Evolutionary conservation across 2,329 filamentous ascomycete genomes (phyloP), one percentile per base, ranked within the genome.

Genomic region (Thelonectria discophora): DNA sequence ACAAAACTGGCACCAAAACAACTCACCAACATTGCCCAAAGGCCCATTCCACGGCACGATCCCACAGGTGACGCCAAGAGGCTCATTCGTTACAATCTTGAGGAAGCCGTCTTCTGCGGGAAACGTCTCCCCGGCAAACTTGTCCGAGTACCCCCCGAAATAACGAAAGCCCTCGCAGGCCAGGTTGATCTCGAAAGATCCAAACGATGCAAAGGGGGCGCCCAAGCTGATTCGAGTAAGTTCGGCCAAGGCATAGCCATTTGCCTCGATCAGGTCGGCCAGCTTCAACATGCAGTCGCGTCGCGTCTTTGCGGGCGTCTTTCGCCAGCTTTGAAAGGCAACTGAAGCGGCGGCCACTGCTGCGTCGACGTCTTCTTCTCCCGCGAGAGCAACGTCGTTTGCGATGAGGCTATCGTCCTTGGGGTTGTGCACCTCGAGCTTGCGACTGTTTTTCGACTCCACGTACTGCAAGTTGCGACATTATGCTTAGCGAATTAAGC

Each of bases 341-440:
- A 76, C 77, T 50, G 80, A 74, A 4, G 80, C 81, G 5, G 78
- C 78, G 7, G 73, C 76, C 5, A 84, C 80, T 9, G 81, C 81
- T 5, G 70, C 71, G 40, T 84, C 79, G n/a, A 84, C 80, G 65
- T 81, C 79, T 17, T 76, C 71, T 58, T 79, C 73, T 7, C 78
- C 79, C n/a, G 79, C 79, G 5, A 81, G 65, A 9, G 74, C 72
- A 13, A 86, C 78, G 45, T 84, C 78, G 60, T 83, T 75, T n/a
- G 81, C 78, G 2, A 86, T 77, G 10, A 84, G 69, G 3, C 79
- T 78, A 54, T 79, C 79, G 67, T 85, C 79, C 51, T 77, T 80
- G 10, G 84, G 84, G 64, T 81, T 84, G 73, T 77, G 72, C 5
- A 84, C 71, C n/a, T 78, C 74, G 39, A 85, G 75, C 53, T 80